Base-by-base conservation (phyloP, 768 basidiomycete genomes). In the Cystoderma amianthinum region DNA sequence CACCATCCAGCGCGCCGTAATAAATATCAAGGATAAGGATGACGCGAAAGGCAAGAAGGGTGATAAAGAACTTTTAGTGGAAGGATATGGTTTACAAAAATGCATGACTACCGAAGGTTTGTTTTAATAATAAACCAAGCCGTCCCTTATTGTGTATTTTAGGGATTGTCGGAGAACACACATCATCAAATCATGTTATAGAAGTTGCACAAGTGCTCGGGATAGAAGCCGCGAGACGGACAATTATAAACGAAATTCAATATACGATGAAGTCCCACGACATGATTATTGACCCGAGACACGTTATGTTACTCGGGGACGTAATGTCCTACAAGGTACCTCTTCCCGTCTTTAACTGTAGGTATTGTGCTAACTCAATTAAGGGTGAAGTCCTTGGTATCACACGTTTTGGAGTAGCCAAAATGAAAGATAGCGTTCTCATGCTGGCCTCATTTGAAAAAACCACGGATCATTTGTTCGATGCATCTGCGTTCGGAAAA, bases 391-490 rank as follows among this genome's bases (percentile, higher is more conserved):
- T 98, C 1, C 67, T 99, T 39, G 96, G 96, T 34, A 98, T 99
- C 60, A 99, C 96, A 5, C 87, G 96, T 21, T 98, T 98, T 62
- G 96, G 96, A 56, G 95, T 99, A 18, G 90, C 94, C 5, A 97
- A 97, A 68, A 98, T 98, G 92, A 98, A 98, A 62, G 96, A 99
- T 62, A 92, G 90, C 54, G 94, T 97, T 1, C 78, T 99, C 53
- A 99, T 98, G 96, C 70, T 98, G 53, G 96, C 96, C 7, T 96
- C 92, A 18, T 99, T 99, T 62, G 96, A 99, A 65, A 98, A 98
- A 69, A 98, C 96, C 12, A 99, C 96, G 11, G 96, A 99, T 67
- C 96, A 99, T 61, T 66, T 99, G 45, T 99, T 99, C 64, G 93
- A 99, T 55, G 96, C 96, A 2, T 85, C 96, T 7, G 89, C 96